A percentile compares a stretch with the other conserved stretches of the same genome.
phyloP scores from a whole-genome alignment of 1,284 basidiomycete species.

The Phylloboletellus chloephorus region DNA sequence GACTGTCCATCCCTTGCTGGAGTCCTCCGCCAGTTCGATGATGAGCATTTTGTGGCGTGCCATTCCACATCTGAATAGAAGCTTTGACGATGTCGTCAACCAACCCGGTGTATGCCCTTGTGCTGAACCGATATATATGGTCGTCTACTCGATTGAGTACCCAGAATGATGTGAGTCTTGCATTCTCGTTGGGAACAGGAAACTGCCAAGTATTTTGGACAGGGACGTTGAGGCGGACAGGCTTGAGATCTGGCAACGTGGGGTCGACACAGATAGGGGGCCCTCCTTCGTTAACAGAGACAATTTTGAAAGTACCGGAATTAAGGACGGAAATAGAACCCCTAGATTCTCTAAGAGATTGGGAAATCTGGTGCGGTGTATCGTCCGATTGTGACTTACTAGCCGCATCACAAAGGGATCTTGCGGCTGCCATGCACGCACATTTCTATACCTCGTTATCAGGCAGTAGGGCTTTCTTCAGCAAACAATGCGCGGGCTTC shows the following conservation, averaged over 20 bases:
- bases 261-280: background rate
- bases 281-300: background rate
- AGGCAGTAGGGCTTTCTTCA: too few relatives aligned
- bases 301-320: background rate
- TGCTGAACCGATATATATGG: background rate
- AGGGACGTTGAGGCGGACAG: background rate
- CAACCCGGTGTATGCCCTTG: background rate
- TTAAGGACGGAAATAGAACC: too few relatives aligned
- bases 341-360: too few relatives aligned
- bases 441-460: too few relatives aligned
- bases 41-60: too few relatives aligned
- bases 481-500: too few relatives aligned
- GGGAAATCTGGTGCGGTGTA: too few relatives aligned
- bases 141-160: background rate
- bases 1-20: too few relatives aligned
- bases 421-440: too few relatives aligned
- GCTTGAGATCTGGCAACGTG: background rate
- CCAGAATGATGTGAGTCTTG: background rate
- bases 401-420: too few relatives aligned
- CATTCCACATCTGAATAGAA: background rate
- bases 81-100: accelerated
- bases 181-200: background rate
- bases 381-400: too few relatives aligned
- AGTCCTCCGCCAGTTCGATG: too few relatives aligned
- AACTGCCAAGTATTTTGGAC: background rate